A percentile compares a stretch with the other conserved stretches of the same genome.
These are phyloP conservation scores for Piromyces finnis DNA, from an alignment of 192 early-diverging fungal species.

Conservation along the genomic window DNA sequence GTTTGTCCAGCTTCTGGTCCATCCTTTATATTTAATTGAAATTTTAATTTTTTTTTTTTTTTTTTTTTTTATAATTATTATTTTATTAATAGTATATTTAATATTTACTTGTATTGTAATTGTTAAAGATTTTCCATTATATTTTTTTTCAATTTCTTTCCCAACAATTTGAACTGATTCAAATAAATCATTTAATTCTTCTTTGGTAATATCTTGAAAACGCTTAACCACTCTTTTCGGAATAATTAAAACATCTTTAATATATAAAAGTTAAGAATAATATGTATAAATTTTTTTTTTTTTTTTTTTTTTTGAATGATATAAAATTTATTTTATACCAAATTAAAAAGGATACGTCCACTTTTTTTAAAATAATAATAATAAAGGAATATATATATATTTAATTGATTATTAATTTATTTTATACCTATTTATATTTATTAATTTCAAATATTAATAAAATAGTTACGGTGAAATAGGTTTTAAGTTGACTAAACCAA, in stretches of 20 bases:
- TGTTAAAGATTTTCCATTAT: constrained; percentile 49
- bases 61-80: constrained; percentile 1
- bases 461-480: constrained; percentile 57
- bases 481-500: constrained; percentile 84
- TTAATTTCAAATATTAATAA: too few relatives aligned
- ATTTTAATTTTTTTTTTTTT: neutral
- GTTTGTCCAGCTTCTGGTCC: constrained; percentile 56
- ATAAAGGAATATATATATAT: too few relatives aligned
- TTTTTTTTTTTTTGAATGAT: neutral
- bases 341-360: too few relatives aligned
- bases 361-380: too few relatives aligned
- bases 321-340: neutral
- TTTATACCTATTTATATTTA: too few relatives aligned
- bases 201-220: constrained; percentile 54
- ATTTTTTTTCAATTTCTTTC: constrained; percentile 52
- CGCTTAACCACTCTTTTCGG: constrained; percentile 47
- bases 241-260: constrained; percentile 62
- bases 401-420: too few relatives aligned
- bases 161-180: constrained; percentile 59
- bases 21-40: constrained; percentile 32
- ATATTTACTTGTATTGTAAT: constrained; percentile 49
- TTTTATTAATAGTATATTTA: neutral
- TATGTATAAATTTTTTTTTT: neutral
- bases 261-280: constrained; percentile 1
- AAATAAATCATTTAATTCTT: constrained; percentile 72